Percentiles rank a stretch among this genome's conserved stretches.
These are phyloP conservation scores for Lunularia cruciata DNA, from an alignment of 225 moss, liverwort and hornwort species.

Conservation along the genomic window DNA sequence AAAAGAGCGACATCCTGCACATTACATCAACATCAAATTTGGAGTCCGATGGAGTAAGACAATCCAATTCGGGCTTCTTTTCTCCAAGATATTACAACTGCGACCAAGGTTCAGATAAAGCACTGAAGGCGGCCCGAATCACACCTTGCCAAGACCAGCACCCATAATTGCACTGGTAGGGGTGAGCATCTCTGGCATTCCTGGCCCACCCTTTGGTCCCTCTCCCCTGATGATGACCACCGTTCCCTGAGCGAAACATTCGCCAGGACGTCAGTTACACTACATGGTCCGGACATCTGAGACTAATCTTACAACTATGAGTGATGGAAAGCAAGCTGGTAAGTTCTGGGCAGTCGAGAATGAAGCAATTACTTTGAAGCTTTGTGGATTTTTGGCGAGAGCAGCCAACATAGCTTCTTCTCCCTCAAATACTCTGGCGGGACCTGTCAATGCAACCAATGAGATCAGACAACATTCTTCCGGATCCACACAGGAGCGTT, in stretches of 20 bases:
- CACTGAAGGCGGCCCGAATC: not conserved
- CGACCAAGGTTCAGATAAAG: too few species aligned
- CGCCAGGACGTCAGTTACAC: not conserved
- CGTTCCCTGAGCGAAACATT: constrained; percentile 39
- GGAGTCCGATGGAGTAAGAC: not conserved
- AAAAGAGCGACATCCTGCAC: constrained; percentile 78
- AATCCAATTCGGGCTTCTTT: too few species aligned
- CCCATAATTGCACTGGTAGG: constrained; percentile 96
- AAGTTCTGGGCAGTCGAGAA: not conserved
- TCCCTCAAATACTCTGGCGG: constrained; percentile 82
- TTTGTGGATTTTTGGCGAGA: constrained; percentile 57
- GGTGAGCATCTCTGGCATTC: constrained; percentile 99
- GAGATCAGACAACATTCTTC: not conserved
- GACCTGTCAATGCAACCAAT: constrained; percentile 35
- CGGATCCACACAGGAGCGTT: too few species aligned
- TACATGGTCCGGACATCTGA: too few species aligned
- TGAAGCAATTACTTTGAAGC: constrained; percentile 55
- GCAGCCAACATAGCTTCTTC: constrained; percentile 92
- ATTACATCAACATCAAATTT: not conserved
- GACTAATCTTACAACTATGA: too few species aligned
- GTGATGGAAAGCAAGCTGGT: not conserved
- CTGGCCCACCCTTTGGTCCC: constrained; percentile 91
- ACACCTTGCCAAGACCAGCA: constrained; percentile 89
- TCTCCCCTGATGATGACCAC: constrained; percentile 84
- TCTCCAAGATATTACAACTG: too few species aligned